These are phyloP conservation scores for Myrica gale DNA, from an alignment of 306 rosid species.

Conservation along the genomic window DNA sequence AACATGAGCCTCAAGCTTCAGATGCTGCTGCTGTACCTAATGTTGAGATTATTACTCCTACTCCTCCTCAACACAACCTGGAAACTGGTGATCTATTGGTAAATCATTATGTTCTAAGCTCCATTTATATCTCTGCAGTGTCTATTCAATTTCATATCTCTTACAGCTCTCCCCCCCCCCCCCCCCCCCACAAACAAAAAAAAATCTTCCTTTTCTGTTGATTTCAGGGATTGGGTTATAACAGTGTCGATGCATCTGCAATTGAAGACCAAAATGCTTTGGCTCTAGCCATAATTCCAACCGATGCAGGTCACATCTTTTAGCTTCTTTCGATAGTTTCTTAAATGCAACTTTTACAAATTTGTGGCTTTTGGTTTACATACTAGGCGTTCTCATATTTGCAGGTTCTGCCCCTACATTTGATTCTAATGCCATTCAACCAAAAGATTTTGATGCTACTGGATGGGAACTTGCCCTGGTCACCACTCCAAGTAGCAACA, in stretches of 20 bases:
- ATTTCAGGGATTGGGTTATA: conserved; percentile 75
- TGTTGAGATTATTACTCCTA: conserved; percentile 46
- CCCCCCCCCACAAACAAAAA: not conserved
- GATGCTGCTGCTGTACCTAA: conserved; percentile 43
- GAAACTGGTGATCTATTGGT: conserved; percentile 91
- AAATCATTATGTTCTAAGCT: conserved; percentile 22
- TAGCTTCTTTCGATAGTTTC: conserved; percentile 21
- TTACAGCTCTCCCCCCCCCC: not conserved
- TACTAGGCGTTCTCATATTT: conserved; percentile 22
- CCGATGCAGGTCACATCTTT: conserved; percentile 54
- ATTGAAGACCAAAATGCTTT: conserved; percentile 91
- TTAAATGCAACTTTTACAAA: conserved; percentile 23
- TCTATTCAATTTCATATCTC: not conserved
- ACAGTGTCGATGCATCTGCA: conserved; percentile 54
- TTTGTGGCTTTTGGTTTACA: conserved; percentile 20
- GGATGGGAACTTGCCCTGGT: conserved; percentile 99
- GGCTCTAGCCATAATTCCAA: conserved; percentile 82
- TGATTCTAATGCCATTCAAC: conserved; percentile 48
- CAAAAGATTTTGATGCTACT: conserved; percentile 80
- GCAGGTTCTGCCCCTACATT: conserved; percentile 61
- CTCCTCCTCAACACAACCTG: conserved; percentile 45
- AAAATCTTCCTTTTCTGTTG: conserved; percentile 16
- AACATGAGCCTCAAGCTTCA: conserved; percentile 53
- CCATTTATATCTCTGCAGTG: conserved; percentile 10
- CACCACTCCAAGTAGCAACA: conserved; percentile 77